phyloP scores from a whole-genome alignment of 2,329 filamentous ascomycete genomes.

The Kalmusia sp. region DNA sequence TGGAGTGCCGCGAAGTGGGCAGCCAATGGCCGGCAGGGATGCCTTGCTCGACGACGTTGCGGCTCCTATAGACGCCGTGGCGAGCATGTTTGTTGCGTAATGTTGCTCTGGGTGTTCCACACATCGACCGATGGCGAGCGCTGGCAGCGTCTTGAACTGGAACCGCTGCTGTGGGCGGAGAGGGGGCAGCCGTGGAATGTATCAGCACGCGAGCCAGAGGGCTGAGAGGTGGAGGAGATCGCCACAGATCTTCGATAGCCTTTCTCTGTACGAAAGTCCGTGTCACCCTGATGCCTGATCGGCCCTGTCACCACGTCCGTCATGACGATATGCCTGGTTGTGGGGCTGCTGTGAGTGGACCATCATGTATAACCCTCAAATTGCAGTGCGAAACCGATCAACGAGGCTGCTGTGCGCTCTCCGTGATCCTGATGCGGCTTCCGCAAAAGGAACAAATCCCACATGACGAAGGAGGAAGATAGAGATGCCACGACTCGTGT shows the following conservation, averaged over 20 bases:
- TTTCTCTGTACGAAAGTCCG: conserved; percentile 35
- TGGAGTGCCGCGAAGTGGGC: conserved; percentile 22
- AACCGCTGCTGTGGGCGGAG: conserved; percentile 3
- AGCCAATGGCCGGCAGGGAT: conserved; percentile 22
- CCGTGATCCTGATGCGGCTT: no score
- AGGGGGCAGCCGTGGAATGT: conserved; percentile 18
- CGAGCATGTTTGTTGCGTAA: conserved; percentile 25
- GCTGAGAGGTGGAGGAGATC: conserved; percentile 11
- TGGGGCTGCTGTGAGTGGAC: conserved; percentile 30
- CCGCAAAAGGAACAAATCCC: no score
- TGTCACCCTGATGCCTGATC: conserved; percentile 44
- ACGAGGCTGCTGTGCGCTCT: conserved; percentile 1
- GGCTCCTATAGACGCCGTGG: conserved; percentile 32
- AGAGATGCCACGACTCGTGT: no score
- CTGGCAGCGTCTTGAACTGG: not conserved
- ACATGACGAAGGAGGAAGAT: no score
- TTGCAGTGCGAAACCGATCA: conserved; percentile 24
- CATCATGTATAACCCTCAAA: conserved; percentile 14
- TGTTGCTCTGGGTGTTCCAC: not conserved
- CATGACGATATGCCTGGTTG: conserved; percentile 26
- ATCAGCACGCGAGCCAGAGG: conserved; percentile 30
- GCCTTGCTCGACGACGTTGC: conserved; percentile 3
- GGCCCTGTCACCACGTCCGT: conserved; percentile 37
- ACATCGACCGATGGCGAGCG: conserved; percentile 9
- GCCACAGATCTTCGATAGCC: conserved; percentile 36